Percentiles rank a stretch among this genome's conserved stretches.
Conservation (phyloP, 805 yeast genomes). For the Pichia ethanolica region DNA sequence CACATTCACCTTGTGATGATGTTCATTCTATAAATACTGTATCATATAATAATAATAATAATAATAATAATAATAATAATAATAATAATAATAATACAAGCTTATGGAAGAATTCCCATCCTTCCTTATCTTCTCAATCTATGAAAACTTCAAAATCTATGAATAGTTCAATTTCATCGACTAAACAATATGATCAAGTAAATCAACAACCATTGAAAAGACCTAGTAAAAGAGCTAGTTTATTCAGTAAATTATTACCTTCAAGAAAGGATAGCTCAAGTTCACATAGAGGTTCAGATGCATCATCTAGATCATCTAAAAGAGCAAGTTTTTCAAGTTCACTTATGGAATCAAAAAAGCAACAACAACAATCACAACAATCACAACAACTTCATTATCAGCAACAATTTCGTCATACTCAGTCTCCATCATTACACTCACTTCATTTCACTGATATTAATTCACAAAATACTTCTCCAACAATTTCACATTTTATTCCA, state of each 20-base stretch:
- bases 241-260: slow-evolving; percentile 21
- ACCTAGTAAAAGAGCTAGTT: slow-evolving; percentile 16
- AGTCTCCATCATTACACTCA: not conserved
- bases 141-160: slow-evolving; percentile 15
- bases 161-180: slow-evolving; percentile 26
- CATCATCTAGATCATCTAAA: not conserved
- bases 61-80: no score
- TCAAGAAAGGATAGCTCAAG: slow-evolving; percentile 24
- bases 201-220: slow-evolving; percentile 9
- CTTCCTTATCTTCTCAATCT: not conserved
- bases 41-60: no score
- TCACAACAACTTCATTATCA: not conserved
- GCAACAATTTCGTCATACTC: not conserved
- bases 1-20: no score
- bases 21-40: no score
- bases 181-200: not conserved
- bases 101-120: no score
- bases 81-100: no score
- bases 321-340: not conserved
- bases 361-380: not conserved
- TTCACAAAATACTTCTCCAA: not conserved
- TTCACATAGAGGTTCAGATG: not conserved
- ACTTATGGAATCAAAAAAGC: not conserved
- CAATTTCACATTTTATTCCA: not conserved
- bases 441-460: not conserved